phyloP scores from a whole-genome alignment of 345 rosid species.

The Aquilaria sinensis region DNA sequence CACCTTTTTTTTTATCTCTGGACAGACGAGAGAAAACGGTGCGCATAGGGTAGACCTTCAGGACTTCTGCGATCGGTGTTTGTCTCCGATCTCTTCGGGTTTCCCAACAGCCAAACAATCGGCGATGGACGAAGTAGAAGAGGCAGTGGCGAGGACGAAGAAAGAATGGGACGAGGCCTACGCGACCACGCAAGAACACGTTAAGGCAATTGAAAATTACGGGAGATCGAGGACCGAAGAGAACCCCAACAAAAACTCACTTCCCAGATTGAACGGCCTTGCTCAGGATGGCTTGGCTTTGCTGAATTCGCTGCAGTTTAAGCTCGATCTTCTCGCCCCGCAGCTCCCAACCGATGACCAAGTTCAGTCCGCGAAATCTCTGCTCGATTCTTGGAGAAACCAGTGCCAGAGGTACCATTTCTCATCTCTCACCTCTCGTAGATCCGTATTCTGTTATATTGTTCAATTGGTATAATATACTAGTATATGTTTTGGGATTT shows the following conservation, averaged over 20 bases:
- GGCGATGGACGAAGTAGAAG: conserved; percentile 72
- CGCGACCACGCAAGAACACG: conserved; percentile 40
- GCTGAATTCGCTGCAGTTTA: conserved; percentile 68
- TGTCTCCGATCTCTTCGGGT: not conserved
- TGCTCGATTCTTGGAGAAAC: conserved; percentile 71
- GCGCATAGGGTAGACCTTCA: too few species aligned
- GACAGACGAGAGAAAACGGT: too few species aligned
- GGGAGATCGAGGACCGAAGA: conserved; percentile 44
- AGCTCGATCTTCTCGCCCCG: conserved; percentile 80
- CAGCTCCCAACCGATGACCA: conserved; percentile 65
- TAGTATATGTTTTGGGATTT: too few species aligned
- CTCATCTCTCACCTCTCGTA: not conserved
- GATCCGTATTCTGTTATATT: too few species aligned
- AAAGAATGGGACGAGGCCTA: conserved; percentile 80
- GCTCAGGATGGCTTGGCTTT: conserved; percentile 71
- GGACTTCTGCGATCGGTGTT: too few species aligned
- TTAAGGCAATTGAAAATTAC: conserved; percentile 54
- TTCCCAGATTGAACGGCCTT: conserved; percentile 68
- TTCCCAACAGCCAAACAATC: conserved; percentile 3
- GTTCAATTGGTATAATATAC: too few species aligned
- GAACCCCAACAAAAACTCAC: conserved; percentile 46
- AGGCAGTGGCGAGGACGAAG: conserved; percentile 79
- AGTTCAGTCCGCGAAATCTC: conserved; percentile 41
- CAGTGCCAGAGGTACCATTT: conserved; percentile 44
- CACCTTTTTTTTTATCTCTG: too few species aligned